phyloP scores from a whole-genome alignment of 1,139 yeast genomes.

The Suhomyces terraborum region DNA sequence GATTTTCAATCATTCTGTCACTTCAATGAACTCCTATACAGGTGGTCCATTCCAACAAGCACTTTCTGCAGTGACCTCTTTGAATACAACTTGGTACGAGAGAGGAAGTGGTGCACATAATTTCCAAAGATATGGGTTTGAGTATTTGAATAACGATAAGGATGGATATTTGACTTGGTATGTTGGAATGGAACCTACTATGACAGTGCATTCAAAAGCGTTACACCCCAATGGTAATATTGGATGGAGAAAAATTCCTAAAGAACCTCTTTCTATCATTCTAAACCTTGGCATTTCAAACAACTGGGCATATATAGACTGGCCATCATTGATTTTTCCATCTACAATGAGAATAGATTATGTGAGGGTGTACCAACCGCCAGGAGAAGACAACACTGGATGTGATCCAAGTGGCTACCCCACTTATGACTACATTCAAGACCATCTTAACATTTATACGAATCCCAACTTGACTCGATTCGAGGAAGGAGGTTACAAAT shows the following conservation, averaged over 20 bases:
- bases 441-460: constrained; percentile 24
- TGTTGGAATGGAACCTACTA: constrained; percentile 28
- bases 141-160: constrained; percentile 26
- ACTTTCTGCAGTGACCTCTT: constrained; percentile 28
- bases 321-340: constrained; percentile 31
- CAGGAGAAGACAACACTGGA: constrained; percentile 22
- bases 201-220: constrained; percentile 26
- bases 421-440: constrained; percentile 27
- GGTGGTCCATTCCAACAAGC: constrained; percentile 39
- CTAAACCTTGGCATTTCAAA: constrained; percentile 34
- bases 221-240: constrained; percentile 33
- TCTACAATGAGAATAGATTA: constrained; percentile 28
- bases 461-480: constrained; percentile 29
- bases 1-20: constrained; percentile 24
- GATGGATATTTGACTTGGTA: constrained; percentile 32
- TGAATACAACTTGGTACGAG: constrained; percentile 32
- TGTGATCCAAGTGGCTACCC: constrained; percentile 33
- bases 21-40: constrained; percentile 32
- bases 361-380: constrained; percentile 33
- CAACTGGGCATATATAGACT: constrained; percentile 35
- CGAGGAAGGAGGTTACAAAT: constrained; percentile 27
- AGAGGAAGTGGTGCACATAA: constrained; percentile 22
- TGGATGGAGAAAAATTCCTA: constrained; percentile 29
- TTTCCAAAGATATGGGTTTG: constrained; percentile 30
- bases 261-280: constrained; percentile 32